Evolutionary conservation across 2,329 filamentous ascomycete genomes (phyloP).

Genomic region (Aspergillus udagawae): DNA sequence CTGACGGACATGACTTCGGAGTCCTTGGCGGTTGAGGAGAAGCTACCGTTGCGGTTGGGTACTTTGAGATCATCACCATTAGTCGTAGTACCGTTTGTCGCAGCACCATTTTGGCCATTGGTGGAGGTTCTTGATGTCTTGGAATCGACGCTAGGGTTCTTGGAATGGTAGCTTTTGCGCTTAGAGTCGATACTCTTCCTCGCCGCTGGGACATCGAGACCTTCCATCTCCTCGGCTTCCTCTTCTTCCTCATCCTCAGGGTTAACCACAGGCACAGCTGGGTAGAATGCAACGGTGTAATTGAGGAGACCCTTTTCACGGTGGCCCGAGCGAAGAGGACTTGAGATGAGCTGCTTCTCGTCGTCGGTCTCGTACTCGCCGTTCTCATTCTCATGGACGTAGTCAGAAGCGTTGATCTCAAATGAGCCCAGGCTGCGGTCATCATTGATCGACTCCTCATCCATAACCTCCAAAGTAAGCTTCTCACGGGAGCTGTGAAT

Average conservation of each 20-base stretch:
- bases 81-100: constrained; percentile 34
- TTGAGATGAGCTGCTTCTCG: constrained; percentile 63
- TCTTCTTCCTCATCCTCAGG: constrained; percentile 65
- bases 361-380: constrained; percentile 80
- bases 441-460: constrained; percentile 85
- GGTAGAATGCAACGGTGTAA: constrained; percentile 86
- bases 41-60: background rate
- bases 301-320: constrained; percentile 75
- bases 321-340: constrained; percentile 68
- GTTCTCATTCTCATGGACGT: constrained; percentile 69
- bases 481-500: constrained; percentile 81
- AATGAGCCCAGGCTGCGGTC: constrained; percentile 82
- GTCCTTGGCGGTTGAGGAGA: constrained; percentile 35
- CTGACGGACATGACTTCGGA: constrained; percentile 45
- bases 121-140: constrained; percentile 17
- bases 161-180: constrained; percentile 23
- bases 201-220: constrained; percentile 8
- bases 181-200: constrained; percentile 30
- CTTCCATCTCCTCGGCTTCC: constrained; percentile 38
- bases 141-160: constrained; percentile 28
- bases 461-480: constrained; percentile 90
- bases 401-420: constrained; percentile 74
- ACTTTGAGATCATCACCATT: constrained; percentile 22
- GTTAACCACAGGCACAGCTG: constrained; percentile 80
- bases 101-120: constrained; percentile 16